Evolutionary conservation across 2,329 filamentous ascomycete genomes (phyloP).

Genomic region (Herpotrichia juniperi): DNA sequence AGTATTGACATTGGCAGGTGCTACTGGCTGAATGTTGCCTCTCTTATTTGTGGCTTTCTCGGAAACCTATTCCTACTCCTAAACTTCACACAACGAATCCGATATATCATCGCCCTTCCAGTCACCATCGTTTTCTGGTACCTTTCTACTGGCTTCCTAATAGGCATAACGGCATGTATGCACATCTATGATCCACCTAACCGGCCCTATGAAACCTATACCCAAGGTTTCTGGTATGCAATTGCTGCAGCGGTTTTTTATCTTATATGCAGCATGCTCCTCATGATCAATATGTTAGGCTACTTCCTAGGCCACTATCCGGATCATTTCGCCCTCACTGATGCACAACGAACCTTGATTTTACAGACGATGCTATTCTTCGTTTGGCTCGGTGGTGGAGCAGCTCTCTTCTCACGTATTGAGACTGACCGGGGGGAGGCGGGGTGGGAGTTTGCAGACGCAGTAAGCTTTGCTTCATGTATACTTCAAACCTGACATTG

Average conservation of each 20-base stretch:
- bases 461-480: slow-evolving; percentile 31
- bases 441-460: slow-evolving; percentile 77
- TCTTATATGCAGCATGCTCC: slow-evolving; percentile 75
- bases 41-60: slow-evolving; percentile 74
- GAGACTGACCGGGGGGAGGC: slow-evolving; percentile 54
- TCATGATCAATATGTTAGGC: slow-evolving; percentile 80
- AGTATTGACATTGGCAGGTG: slow-evolving; percentile 57
- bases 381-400: slow-evolving; percentile 79
- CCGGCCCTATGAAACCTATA: slow-evolving; percentile 62
- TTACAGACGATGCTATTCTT: slow-evolving; percentile 88
- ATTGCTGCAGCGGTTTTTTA: slow-evolving; percentile 81
- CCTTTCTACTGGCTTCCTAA: slow-evolving; percentile 64
- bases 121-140: slow-evolving; percentile 84
- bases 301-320: slow-evolving; percentile 77
- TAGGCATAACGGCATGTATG: slow-evolving; percentile 70
- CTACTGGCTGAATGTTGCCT: slow-evolving; percentile 76
- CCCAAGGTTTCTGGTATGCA: slow-evolving; percentile 87
- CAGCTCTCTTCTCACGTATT: slow-evolving; percentile 73
- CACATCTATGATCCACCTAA: slow-evolving; percentile 63
- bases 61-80: slow-evolving; percentile 84
- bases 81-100: slow-evolving; percentile 82
- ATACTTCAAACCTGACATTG: background rate
- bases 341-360: slow-evolving; percentile 85
- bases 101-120: slow-evolving; percentile 82
- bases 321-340: slow-evolving; percentile 78